Evolutionary conservation across 2,329 filamentous ascomycete genomes (phyloP).

Genomic region (Bipolaris cookei): DNA sequence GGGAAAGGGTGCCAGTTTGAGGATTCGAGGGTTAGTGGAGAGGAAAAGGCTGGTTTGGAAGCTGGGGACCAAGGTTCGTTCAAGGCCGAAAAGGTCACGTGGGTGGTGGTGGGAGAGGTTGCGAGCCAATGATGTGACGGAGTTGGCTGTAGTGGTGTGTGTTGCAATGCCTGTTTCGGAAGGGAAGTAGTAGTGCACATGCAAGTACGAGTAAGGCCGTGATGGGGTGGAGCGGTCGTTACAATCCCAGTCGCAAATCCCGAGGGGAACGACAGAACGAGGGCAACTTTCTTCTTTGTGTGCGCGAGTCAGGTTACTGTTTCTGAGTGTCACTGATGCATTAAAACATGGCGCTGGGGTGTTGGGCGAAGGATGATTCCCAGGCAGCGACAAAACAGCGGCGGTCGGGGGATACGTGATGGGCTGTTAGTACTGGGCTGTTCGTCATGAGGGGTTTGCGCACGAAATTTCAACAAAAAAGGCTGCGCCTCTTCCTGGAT

Average conservation of each 20-base stretch:
- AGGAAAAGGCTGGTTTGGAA: no score
- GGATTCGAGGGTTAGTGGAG: no score
- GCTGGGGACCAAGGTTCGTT: no score
- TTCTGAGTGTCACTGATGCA: constrained; percentile 18
- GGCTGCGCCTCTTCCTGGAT: constrained; percentile 34
- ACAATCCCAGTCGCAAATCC: constrained; percentile 20
- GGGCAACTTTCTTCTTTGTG: no score
- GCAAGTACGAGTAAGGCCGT: no score
- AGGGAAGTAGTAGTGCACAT: neutral
- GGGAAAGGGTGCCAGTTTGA: no score
- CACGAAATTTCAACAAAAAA: neutral
- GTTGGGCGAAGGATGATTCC: constrained; percentile 16
- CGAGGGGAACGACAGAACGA: constrained; percentile 1
- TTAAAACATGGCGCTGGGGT: constrained; percentile 22
- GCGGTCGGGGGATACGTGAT: constrained; percentile 14
- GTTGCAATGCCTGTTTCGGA: constrained; percentile 33
- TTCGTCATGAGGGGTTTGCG: no score
- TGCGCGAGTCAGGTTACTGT: constrained; percentile 1
- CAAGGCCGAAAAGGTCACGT: no score
- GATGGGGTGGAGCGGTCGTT: constrained; percentile 9
- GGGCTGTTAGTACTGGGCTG: no score
- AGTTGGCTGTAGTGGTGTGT: constrained; percentile 4
- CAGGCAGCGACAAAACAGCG: constrained; percentile 39
- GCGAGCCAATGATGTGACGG: constrained; percentile 16
- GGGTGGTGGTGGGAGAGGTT: no score